phyloP scores from a whole-genome alignment of 352 stramenopile genomes.

The Phytophthora cactorum region DNA sequence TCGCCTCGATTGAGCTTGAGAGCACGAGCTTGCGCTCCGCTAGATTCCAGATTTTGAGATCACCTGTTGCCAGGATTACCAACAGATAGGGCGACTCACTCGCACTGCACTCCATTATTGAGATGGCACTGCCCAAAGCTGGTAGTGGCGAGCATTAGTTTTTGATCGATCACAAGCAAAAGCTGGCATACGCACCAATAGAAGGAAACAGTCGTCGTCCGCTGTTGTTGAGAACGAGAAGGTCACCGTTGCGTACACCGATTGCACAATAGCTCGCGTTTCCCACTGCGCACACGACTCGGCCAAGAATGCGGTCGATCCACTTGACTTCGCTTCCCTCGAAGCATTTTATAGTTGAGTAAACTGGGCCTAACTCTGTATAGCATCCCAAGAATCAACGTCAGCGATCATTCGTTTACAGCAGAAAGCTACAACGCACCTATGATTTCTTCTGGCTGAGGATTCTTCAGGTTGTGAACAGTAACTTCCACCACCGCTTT shows the following conservation, averaged over 20 bases:
- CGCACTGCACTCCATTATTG: conserved; percentile 76
- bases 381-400: conserved; percentile 1
- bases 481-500: conserved; percentile 62
- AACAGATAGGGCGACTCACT: conserved; percentile 70
- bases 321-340: conserved; percentile 63
- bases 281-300: conserved; percentile 57
- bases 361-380: conserved; percentile 67
- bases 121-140: conserved; percentile 72
- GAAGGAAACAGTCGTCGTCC: conserved; percentile 81
- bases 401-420: conserved; percentile 5
- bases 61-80: conserved; percentile 67
- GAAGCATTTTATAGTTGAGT: conserved; percentile 75
- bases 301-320: conserved; percentile 81
- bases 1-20: conserved; percentile 68
- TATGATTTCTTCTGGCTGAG: conserved; percentile 46
- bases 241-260: conserved; percentile 64
- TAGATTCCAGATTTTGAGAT: conserved; percentile 81
- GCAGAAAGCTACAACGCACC: conserved; percentile 35
- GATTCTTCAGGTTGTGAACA: conserved; percentile 69
- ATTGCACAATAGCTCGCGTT: conserved; percentile 74
- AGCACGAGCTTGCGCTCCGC: conserved; percentile 50
- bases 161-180: neutral
- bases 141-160: neutral
- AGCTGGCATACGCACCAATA: conserved; percentile 54
- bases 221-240: conserved; percentile 68